Evolutionary conservation across 345 rosid genomes (phyloP).

Genomic region (Camelina sativa): DNA sequence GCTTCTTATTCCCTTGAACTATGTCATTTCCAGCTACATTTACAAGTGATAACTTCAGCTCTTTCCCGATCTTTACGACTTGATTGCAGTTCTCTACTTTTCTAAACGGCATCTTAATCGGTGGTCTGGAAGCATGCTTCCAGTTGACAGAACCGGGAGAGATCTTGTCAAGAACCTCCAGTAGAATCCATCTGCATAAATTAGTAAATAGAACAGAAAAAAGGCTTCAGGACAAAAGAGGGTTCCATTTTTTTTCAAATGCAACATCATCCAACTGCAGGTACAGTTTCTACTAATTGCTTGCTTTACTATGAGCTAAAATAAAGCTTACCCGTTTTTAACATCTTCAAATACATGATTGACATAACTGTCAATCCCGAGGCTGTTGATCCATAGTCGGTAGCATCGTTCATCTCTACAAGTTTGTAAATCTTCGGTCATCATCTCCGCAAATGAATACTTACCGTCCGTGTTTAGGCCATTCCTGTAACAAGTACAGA

Average conservation of each 20-base stretch:
- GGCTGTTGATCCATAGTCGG: conserved; percentile 92
- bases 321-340: conserved; percentile 66
- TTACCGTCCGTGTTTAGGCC: conserved; percentile 74
- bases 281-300: neutral
- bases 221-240: conserved; percentile 10
- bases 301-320: too few relatives aligned
- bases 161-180: conserved; percentile 92
- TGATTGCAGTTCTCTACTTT: conserved; percentile 97
- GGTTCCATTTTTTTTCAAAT: neutral
- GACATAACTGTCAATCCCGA: conserved; percentile 74
- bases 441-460: conserved; percentile 88
- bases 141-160: conserved; percentile 85
- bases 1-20: conserved; percentile 96
- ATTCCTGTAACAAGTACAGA: conserved; percentile 61
- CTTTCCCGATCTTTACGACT: conserved; percentile 77
- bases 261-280: conserved; percentile 17
- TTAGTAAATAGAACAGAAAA: neutral
- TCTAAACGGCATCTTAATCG: conserved; percentile 93
- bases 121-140: conserved; percentile 93
- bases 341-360: conserved; percentile 93
- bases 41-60: conserved; percentile 77
- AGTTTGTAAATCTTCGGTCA: conserved; percentile 80
- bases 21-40: conserved; percentile 92
- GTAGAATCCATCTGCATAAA: conserved; percentile 75
- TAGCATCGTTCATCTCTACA: conserved; percentile 92